These are phyloP conservation scores for Diaporthe ampelina DNA, from an alignment of 2,329 filamentous ascomycete species.

Conservation along the genomic window DNA sequence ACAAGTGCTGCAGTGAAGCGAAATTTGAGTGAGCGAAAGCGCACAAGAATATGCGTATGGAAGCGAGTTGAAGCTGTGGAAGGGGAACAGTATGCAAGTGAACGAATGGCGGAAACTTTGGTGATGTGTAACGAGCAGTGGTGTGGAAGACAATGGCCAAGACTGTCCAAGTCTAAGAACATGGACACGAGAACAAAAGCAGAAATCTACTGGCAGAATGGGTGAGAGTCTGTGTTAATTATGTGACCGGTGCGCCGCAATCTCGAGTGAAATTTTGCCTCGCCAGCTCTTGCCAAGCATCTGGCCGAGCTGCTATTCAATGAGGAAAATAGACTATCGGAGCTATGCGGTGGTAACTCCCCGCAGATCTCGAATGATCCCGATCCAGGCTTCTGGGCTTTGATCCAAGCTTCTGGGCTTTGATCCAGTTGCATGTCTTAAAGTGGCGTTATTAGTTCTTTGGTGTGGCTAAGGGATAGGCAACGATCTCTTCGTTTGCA, in stretches of 20 bases:
- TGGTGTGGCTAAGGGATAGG: background rate
- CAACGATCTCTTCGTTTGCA: background rate
- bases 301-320: background rate
- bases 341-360: background rate
- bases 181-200: constrained; percentile 3
- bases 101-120: background rate
- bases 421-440: constrained; percentile 11
- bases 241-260: background rate
- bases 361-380: background rate
- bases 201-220: background rate
- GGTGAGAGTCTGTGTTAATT: constrained; percentile 13
- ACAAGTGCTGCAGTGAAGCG: background rate
- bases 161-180: background rate
- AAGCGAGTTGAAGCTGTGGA: constrained; percentile 1
- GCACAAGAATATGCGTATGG: background rate
- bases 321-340: constrained; percentile 28
- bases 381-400: background rate
- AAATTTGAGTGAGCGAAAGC: no score
- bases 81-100: constrained; percentile 3
- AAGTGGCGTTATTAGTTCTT: constrained; percentile 9
- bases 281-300: constrained; percentile 1
- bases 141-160: background rate
- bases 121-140: constrained; percentile 23
- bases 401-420: background rate
- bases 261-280: background rate